Evolutionary conservation across 768 basidiomycete species (phyloP), one percentile per base, ranked within the genome.

Genomic region (Pseudohyphozyma bogoriensis): DNA sequence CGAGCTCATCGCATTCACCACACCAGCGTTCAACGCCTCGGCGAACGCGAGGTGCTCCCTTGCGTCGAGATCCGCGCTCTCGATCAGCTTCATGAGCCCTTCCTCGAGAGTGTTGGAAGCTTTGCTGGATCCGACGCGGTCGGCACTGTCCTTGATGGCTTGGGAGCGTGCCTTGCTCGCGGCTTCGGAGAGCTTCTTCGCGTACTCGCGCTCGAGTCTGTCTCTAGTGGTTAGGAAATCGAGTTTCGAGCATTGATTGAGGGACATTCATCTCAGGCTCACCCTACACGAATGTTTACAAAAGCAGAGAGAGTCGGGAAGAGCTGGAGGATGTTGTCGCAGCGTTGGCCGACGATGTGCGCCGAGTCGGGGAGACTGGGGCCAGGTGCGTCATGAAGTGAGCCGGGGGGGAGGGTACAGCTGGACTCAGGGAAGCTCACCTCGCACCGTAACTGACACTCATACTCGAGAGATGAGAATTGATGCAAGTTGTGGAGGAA

Each of bases 331-430:
- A 59, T 55, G 1, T 54, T 8, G 2, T 52, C 4, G 4, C 29
- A 3, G 20, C 56, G 58, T 8, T 28, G 2, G 47, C 55, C 35
- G 9, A 66, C 50, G 33, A 66, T 58, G 3, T 40, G 47, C 7
- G 52, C 56, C 4, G 39, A 55, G 61, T 66, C 65, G 45, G 65
- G 65, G 4, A 66, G 51, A 16, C 64, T 65, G 50, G 7, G 32
- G n/a, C 22, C 9, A 7, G 33, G 33, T n/a, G 33, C 29, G 50
- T 24, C 22, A 24, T 5, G 50, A 22, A 3, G 20, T 22, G 1
- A n/a, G 20, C 31, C 9, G 50, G 20, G 33, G 1, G 50, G 20
- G 32, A 5, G 8, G 31, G 32, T 16, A n/a, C 40, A 7, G 40
- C n/a, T 4, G 40, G 40, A n/a, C 15, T 44, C 26, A 42, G 5